A percentile compares a stretch with the other conserved stretches of the same genome.
These are phyloP conservation scores for Punctularia strigosozonata DNA, from an alignment of 768 basidiomycete species.

Conservation along the genomic window DNA sequence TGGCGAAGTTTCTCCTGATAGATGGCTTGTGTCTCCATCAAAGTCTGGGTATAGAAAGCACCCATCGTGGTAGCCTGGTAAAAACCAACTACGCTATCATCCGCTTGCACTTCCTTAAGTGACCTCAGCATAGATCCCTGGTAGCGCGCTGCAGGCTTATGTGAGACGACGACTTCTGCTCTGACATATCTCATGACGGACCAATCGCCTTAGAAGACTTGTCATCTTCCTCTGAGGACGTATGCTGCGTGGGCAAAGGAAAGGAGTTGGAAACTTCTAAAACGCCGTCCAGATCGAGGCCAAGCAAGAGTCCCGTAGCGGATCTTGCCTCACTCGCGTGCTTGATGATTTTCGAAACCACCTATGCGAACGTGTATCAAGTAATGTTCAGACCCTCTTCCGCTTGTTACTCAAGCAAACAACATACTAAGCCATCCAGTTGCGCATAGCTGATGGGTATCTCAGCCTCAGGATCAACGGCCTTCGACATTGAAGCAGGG, in stretches of 20 bases:
- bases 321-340: constrained; percentile 73
- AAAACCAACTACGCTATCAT: constrained; percentile 88
- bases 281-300: constrained; percentile 83
- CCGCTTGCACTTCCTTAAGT: constrained; percentile 82
- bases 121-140: constrained; percentile 78
- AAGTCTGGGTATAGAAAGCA: constrained; percentile 71
- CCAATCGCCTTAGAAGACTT: constrained; percentile 69
- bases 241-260: constrained; percentile 64
- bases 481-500: constrained; percentile 86
- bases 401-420: constrained; percentile 1
- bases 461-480: constrained; percentile 87
- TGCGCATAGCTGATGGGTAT: constrained; percentile 73
- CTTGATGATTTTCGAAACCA: constrained; percentile 88
- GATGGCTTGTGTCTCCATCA: constrained; percentile 75
- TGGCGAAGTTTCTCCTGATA: constrained; percentile 80
- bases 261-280: constrained; percentile 90
- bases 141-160: constrained; percentile 46
- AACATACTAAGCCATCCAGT: constrained; percentile 74
- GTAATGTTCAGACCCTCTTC: background rate
- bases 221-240: constrained; percentile 60
- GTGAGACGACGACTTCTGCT: background rate
- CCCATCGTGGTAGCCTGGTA: constrained; percentile 85
- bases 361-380: constrained; percentile 35
- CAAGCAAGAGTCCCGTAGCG: constrained; percentile 77
- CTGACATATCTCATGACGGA: constrained; percentile 21